Conservation (phyloP, 495 filamentous ascomycete species). For the Elasticomyces elasticus region DNA sequence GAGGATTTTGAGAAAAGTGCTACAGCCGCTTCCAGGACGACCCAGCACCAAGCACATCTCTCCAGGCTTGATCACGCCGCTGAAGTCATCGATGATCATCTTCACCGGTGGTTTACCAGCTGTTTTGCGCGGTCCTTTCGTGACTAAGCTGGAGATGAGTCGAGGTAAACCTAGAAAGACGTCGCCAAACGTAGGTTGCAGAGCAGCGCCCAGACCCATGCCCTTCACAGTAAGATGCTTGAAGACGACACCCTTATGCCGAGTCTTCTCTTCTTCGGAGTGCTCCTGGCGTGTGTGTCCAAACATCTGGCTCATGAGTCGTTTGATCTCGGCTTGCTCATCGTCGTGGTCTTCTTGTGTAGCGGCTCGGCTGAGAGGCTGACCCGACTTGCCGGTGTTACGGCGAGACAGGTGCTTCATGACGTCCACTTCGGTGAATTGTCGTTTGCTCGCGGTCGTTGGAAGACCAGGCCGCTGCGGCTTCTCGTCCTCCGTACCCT, state of each 20-base stretch:
- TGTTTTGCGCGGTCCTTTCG: neutral
- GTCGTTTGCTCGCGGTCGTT: conserved; percentile 3
- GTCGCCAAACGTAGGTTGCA: conserved; percentile 6
- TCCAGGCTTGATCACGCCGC: conserved; percentile 38
- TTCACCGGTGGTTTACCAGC: conserved; percentile 36
- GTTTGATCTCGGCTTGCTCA: conserved; percentile 49
- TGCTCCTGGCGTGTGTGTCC: conserved; percentile 48
- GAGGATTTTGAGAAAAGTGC: conserved; percentile 59
- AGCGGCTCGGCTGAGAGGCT: neutral
- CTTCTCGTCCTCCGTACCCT: neutral
- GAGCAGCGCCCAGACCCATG: conserved; percentile 7
- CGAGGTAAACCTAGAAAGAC: conserved; percentile 7
- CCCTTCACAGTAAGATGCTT: conserved; percentile 16
- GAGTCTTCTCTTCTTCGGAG: conserved; percentile 55
- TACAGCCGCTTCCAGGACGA: conserved; percentile 59
- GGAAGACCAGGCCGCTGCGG: neutral
- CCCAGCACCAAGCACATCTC: conserved; percentile 58
- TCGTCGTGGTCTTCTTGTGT: conserved; percentile 33
- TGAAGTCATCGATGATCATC: conserved; percentile 55
- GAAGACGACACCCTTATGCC: conserved; percentile 33
- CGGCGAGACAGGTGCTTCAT: conserved; percentile 43
- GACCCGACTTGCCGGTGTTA: conserved; percentile 27
- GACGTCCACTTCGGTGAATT: conserved; percentile 42
- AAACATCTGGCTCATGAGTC: conserved; percentile 56
- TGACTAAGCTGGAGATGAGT: neutral